Conservation (phyloP, 306 rosid species). For the Quercus mongolica region DNA sequence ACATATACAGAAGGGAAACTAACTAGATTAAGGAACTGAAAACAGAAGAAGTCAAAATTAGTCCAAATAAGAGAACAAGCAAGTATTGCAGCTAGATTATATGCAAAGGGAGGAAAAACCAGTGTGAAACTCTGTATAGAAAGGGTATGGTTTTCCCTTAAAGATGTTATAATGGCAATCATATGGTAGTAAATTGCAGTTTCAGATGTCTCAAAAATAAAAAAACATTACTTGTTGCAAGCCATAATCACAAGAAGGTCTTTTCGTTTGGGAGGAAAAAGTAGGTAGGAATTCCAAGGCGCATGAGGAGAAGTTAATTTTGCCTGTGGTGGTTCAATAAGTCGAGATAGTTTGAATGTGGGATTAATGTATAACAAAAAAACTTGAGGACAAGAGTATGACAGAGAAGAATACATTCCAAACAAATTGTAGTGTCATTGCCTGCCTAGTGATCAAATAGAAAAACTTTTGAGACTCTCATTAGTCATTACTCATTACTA, state of each 20-base stretch:
- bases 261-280: no score
- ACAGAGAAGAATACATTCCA: not conserved
- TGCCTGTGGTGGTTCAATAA: not conserved
- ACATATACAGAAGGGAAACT: not conserved
- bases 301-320: not conserved
- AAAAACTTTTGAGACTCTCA: no score
- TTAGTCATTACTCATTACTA: no score
- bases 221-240: not conserved
- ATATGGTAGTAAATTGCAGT: not conserved
- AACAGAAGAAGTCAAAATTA: not conserved
- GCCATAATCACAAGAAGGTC: not conserved
- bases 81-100: not conserved
- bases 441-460: no score
- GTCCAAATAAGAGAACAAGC: not conserved
- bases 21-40: not conserved
- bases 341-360: not conserved
- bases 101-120: not conserved
- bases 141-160: not conserved
- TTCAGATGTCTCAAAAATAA: not conserved
- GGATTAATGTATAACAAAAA: no score
- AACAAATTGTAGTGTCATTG: not conserved
- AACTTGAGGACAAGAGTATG: not conserved
- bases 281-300: no score
- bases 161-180: not conserved
- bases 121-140: not conserved